Evolutionary conservation across 176 grass and related monocot species (phyloP), one percentile per base, ranked within the genome.

Genomic region (Eleusine coracana): DNA sequence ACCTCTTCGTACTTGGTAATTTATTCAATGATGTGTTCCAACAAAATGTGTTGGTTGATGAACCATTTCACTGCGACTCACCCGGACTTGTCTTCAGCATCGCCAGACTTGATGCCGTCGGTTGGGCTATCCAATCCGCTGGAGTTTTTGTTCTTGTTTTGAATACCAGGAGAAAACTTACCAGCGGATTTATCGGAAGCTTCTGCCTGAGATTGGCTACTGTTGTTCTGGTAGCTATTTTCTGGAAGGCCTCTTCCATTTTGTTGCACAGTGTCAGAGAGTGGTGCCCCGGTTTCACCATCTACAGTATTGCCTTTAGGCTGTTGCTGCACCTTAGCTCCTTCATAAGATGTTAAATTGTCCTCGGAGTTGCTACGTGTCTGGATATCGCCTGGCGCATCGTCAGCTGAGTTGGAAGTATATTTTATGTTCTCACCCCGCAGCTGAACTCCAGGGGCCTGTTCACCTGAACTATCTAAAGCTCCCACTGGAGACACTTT

Each of bases 201-300:
- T 66, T 78, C 74, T 64, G 61, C 70, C 76, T 69, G 76, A 76
- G 70, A 75, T 75, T 52, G 63, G 15, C 50, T 80, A 63, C n/a
- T 68, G 62, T 63, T 63, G 1, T 56, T 61, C 51, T 41, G 18
- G 7, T 50, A 70, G 13, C 63, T 80, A 51, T 64, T 64, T 52
- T 34, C n/a, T 59, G 50, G 17, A 15, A 68, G 51, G 55, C 49
- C 68, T 38, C 29, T 39, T 58, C 16, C 21, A 5, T 73, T 78
- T 61, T 46, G 59, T 14, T 74, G 39, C 40, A 38, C 29, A 0
- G n/a, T 49, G 29, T 74, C 31, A 39, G 27, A 59, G 81, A 11
- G 54, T 31, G 20, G 40, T n/a, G n/a, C 4, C 49, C 21, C 70
- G 28, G 7, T 59, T 79, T 48, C 80, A 60, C 23, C 41, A 71